Evolutionary conservation across 306 rosid genomes (phyloP).

Genomic region (Prinsepia uniflora): DNA sequence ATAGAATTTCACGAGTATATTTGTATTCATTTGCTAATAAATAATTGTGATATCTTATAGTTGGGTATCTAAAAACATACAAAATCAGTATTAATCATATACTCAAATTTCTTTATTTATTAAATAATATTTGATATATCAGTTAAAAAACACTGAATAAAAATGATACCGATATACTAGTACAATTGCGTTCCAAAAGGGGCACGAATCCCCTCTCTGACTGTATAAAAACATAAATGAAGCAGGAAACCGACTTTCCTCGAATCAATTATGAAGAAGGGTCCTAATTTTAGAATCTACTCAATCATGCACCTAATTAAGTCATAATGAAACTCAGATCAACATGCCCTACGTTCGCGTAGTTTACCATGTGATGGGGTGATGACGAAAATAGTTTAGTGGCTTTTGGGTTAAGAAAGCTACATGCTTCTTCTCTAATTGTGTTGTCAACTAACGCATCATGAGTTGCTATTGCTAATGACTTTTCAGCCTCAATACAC

Average conservation of each 20-base stretch:
- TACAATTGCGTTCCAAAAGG: too few species aligned
- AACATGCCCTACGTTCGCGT: not conserved
- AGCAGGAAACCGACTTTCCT: not conserved
- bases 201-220: too few species aligned
- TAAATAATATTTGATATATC: too few species aligned
- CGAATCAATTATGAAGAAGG: not conserved
- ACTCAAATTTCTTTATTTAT: too few species aligned
- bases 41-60: too few species aligned
- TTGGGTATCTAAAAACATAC: too few species aligned
- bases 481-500: too few species aligned
- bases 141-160: too few species aligned
- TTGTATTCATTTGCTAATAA: too few species aligned
- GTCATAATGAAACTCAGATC: not conserved
- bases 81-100: too few species aligned
- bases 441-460: not conserved
- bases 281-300: not conserved
- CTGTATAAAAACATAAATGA: not conserved
- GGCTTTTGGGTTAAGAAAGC: conserved; percentile 5
- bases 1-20: too few species aligned
- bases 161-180: too few species aligned
- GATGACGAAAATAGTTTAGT: not conserved
- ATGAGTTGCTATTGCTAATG: not conserved
- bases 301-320: not conserved
- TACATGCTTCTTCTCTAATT: not conserved
- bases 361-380: not conserved